These are phyloP conservation scores for Metrosideros polymorpha DNA, from an alignment of 441 rosid genomes.

Conservation along the genomic window DNA sequence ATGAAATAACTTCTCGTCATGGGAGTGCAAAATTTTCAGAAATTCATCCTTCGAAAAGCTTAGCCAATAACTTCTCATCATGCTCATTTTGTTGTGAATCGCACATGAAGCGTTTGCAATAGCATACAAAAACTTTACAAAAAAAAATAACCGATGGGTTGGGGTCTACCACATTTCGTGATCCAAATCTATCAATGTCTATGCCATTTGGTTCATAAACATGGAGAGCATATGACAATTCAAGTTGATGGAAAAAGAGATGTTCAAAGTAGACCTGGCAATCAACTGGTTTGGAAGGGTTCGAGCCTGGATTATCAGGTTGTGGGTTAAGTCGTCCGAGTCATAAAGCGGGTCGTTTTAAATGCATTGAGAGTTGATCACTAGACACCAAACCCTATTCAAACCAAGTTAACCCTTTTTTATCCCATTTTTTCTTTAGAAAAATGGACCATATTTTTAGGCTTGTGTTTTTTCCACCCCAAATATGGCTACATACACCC, in stretches of 20 bases:
- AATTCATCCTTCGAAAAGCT: background rate
- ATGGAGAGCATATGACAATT: background rate
- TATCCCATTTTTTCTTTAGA: background rate
- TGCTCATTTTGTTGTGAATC: background rate
- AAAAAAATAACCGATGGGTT: background rate
- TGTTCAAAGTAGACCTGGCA: background rate
- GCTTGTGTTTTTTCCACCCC: background rate
- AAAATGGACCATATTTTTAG: background rate
- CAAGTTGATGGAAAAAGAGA: background rate
- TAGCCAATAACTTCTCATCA: background rate
- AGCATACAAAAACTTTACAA: background rate
- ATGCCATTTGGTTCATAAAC: background rate
- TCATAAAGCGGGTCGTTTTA: background rate
- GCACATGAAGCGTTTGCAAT: background rate
- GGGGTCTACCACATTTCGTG: background rate
- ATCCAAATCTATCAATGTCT: background rate
- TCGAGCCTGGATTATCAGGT: fast-evolving
- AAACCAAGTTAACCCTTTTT: background rate
- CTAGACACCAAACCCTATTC: background rate
- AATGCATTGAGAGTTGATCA: background rate
- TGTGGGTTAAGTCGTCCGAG: too few relatives aligned
- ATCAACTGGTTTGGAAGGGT: fast-evolving
- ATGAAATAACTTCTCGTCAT: background rate
- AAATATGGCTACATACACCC: fast-evolving
- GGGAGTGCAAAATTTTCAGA: background rate